Evolutionary conservation across 805 yeast genomes (phyloP).

Genomic region (Nakazawaea sp.): DNA sequence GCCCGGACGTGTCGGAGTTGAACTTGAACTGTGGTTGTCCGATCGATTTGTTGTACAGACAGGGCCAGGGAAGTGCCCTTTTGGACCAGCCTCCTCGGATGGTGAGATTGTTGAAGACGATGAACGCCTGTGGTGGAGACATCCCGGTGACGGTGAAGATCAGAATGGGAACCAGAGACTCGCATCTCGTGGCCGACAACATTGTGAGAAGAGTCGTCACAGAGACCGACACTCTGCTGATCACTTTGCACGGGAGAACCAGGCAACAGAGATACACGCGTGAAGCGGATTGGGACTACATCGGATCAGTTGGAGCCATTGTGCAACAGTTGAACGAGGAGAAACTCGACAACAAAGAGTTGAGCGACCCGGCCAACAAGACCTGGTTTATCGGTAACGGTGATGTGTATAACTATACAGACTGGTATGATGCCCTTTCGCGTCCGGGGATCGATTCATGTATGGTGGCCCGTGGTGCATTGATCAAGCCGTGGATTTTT

Average conservation of each 20-base stretch:
- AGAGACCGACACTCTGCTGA: slow-evolving; percentile 82
- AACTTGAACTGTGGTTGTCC: slow-evolving; percentile 98
- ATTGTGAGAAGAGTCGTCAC: slow-evolving; percentile 64
- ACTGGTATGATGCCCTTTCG: slow-evolving; percentile 70
- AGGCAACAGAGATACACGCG: slow-evolving; percentile 92
- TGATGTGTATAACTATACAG: slow-evolving; percentile 79
- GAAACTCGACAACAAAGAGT: slow-evolving; percentile 54
- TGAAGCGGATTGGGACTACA: slow-evolving; percentile 90
- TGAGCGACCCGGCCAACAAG: slow-evolving; percentile 42
- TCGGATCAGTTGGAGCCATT: slow-evolving; percentile 62
- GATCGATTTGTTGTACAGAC: slow-evolving; percentile 85
- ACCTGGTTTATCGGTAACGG: slow-evolving; percentile 93
- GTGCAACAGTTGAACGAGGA: slow-evolving; percentile 54
- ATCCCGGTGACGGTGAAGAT: slow-evolving; percentile 88
- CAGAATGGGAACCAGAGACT: slow-evolving; percentile 85
- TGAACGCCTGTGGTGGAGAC: slow-evolving; percentile 86
- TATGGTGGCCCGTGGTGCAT: slow-evolving; percentile 97
- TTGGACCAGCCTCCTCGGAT: slow-evolving; percentile 84
- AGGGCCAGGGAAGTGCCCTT: slow-evolving; percentile 94
- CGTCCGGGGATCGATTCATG: slow-evolving; percentile 79
- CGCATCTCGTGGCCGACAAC: slow-evolving; percentile 79
- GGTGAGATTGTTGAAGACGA: slow-evolving; percentile 72
- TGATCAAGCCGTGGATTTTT: slow-evolving; percentile 97
- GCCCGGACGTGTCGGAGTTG: slow-evolving; percentile 66
- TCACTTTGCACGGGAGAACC: slow-evolving; percentile 93